Evolutionary conservation across 179 eudicot species (phyloP).

Genomic region (Gypsophila paniculata): DNA sequence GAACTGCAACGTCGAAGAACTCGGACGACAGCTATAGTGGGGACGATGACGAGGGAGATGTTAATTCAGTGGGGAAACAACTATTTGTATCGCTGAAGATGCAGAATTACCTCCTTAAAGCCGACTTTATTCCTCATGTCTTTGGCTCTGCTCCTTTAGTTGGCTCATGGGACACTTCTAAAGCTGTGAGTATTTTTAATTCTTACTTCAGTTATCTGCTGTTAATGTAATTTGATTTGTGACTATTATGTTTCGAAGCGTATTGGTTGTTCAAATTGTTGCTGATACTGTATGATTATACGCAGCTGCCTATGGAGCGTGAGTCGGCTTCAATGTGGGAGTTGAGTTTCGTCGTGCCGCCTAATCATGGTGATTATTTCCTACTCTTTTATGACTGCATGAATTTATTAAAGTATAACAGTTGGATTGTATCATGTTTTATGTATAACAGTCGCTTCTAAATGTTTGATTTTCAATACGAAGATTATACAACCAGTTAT

Average conservation of each 20-base stretch:
- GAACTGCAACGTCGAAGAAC: conserved; percentile 54
- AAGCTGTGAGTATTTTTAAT: conserved; percentile 44
- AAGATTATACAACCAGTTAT: no score
- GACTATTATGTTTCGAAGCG: not conserved
- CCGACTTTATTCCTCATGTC: conserved; percentile 68
- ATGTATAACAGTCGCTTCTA: no score
- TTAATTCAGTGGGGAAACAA: conserved; percentile 62
- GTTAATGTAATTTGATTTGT: no score
- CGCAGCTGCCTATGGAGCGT: conserved; percentile 70
- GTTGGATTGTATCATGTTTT: no score
- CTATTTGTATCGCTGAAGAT: conserved; percentile 78
- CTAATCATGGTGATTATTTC: conserved; percentile 70
- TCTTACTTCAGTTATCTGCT: not conserved
- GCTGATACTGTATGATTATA: not conserved
- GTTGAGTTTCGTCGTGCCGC: conserved; percentile 88
- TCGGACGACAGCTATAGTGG: conserved; percentile 50
- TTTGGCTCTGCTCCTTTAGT: conserved; percentile 87
- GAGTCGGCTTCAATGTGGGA: conserved; percentile 91
- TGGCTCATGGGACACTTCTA: conserved; percentile 84
- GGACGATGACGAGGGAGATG: conserved; percentile 42
- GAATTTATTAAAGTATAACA: not conserved
- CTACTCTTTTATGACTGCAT: not conserved
- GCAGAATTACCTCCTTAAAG: conserved; percentile 60
- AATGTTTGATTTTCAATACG: no score
- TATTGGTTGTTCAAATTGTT: not conserved